These are phyloP conservation scores for Lactifluus hygrophoroides DNA, from an alignment of 768 basidiomycete genomes.

Conservation along the genomic window DNA sequence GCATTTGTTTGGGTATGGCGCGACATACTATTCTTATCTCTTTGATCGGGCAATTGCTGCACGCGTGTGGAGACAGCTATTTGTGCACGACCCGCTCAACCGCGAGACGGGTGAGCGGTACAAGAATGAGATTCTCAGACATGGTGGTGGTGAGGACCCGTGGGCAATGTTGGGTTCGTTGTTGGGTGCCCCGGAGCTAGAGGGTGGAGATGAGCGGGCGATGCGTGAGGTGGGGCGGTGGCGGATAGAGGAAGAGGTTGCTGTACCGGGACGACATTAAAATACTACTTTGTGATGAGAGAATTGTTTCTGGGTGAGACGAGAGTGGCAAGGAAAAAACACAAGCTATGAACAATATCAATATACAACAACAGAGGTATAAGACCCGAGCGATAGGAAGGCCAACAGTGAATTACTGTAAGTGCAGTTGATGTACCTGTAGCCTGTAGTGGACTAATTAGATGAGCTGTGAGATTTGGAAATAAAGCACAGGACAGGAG, in stretches of 20 bases:
- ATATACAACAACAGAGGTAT: too few relatives aligned
- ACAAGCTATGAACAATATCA: too few relatives aligned
- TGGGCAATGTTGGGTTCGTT: conserved; percentile 85
- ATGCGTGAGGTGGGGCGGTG: conserved; percentile 90
- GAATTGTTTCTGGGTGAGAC: background rate
- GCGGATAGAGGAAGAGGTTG: conserved; percentile 72
- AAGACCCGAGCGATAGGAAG: too few relatives aligned
- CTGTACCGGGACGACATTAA: conserved; percentile 52
- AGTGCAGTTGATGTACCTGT: too few relatives aligned
- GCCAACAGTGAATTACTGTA: too few relatives aligned
- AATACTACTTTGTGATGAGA: background rate
- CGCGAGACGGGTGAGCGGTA: conserved; percentile 75
- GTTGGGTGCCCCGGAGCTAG: conserved; percentile 55
- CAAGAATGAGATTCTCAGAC: conserved; percentile 63
- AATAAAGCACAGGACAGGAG: background rate
- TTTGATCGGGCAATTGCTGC: conserved; percentile 96
- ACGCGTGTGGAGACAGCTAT: conserved; percentile 77
- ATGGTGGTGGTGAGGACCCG: conserved; percentile 87
- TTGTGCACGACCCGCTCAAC: conserved; percentile 55
- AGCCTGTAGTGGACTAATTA: too few relatives aligned
- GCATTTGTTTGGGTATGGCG: conserved; percentile 92
- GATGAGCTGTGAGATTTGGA: background rate
- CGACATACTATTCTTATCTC: conserved; percentile 95
- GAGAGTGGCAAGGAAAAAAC: background rate
- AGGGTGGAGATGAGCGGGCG: conserved; percentile 63